Conservation (phyloP, 176 grass and related monocot species). For the Puya raimondii region DNA sequence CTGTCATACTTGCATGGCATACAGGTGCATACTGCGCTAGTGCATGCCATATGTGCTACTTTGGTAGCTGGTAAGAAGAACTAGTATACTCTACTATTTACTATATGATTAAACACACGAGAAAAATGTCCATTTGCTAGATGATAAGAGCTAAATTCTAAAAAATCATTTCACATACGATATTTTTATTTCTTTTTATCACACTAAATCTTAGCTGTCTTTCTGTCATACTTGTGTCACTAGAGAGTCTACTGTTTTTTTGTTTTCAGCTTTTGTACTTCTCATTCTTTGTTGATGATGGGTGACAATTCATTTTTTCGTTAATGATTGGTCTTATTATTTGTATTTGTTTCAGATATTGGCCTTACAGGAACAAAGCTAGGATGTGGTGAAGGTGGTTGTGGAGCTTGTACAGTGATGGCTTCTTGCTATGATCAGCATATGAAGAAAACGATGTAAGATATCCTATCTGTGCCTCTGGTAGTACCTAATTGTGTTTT, state of each 20-base stretch:
- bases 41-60: no score
- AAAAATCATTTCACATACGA: no score
- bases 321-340: slow-evolving; percentile 2
- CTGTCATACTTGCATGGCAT: no score
- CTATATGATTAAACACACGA: no score
- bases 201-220: neutral
- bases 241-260: neutral
- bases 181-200: neutral
- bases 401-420: slow-evolving; percentile 98
- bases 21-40: no score
- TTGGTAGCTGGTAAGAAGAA: no score
- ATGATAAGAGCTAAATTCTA: no score
- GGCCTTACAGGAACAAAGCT: slow-evolving; percentile 88
- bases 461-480: slow-evolving; percentile 28
- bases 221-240: neutral
- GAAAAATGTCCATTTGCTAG: no score
- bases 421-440: slow-evolving; percentile 57
- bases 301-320: neutral
- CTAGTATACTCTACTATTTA: no score
- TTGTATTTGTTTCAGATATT: slow-evolving; percentile 42
- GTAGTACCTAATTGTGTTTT: neutral
- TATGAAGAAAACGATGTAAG: slow-evolving; percentile 68
- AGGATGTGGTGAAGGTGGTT: slow-evolving; percentile 95
- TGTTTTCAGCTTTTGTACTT: neutral
- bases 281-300: neutral